Evolutionary conservation across 2,329 filamentous ascomycete genomes (phyloP), one percentile per base, ranked within the genome.

Genomic region (Trematosphaeria pertusa): DNA sequence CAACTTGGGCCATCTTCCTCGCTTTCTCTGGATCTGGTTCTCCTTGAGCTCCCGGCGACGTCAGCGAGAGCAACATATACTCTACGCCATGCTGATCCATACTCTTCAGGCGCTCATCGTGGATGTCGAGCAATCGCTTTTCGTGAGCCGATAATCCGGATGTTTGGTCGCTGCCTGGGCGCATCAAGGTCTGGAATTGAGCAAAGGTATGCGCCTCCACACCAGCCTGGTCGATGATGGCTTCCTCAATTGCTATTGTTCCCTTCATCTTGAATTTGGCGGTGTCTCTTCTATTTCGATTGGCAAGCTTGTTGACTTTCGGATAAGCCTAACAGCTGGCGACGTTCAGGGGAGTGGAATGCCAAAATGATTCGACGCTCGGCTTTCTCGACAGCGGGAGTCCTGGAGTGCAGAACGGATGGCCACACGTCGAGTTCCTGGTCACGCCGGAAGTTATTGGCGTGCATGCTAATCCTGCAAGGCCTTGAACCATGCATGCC

Each of bases 1-100:
- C 59, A 3, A 59, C 53, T 34, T 47, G 46, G 6, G 61, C 62
- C 39, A 64, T 35, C n/a, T 51, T 50, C 37, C 55, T 61, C 5
- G 62, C 61, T 20, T 63, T 62, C 9, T 56, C 54, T 11, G 56
- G 48, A 42, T 66, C 54, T 17, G 54, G 30, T 46, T 62, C 58
- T 5, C 58, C 61, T 47, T 66, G 62, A 7, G 49, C 49, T 20
- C 62, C 62, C 1, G 62, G 62, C 4, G 62, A 60, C n/a, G 61
- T 66, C 34, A 66, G 35, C 4, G 62, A 66, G 7, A 66, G 50
- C 1, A 66, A 35, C 62, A 66, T 66, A 42, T 62, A 66, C 41
- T 66, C 62, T 10, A 66, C 61, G 4, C 61, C 62, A 45, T 66
- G 54, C 36, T 63, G 58, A 26, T 64, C 61, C 62, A 66, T 64